Evolutionary conservation across 495 filamentous ascomycete species (phyloP), one percentile per base, ranked within the genome.

Genomic region (Tuber magnatum): DNA sequence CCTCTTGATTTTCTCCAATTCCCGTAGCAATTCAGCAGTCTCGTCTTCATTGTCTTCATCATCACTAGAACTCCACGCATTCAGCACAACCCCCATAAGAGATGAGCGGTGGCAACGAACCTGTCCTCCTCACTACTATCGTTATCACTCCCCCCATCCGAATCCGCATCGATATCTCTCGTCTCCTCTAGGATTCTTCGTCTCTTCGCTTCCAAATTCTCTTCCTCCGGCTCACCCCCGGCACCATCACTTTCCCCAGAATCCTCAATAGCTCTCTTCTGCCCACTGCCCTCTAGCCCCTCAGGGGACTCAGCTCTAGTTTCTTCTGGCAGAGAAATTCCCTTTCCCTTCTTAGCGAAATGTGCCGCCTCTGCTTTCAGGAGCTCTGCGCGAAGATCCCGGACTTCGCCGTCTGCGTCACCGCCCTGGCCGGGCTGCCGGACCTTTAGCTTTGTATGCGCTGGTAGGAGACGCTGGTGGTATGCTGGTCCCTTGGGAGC

Each of bases 381-480:
- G 42, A 99, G 90, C 84, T 99, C 94, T 71, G 94, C 92, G 81
- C 92, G 90, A 51, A 99, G 89, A 84, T 99, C 95, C 79, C 92
- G 92, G 74, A 87, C 83, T 81, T 89, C 85, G 48, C 85, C 81
- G 80, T 97, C 94, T 70, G 90, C 91, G 78, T 91, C 93, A 76
- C 91, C 91, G 80, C 95, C 95, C 86, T 99, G 95, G 71, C 94
- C 93, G 41, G 91, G 88, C 86, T 98, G 90, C 68, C 93, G 89
- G 75, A 91, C 90, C 85, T 99, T 99, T 80, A 99, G 89, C 80
- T 92, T 89, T 46, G 91, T 97, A 82, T 98, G 90, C 16, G 95
- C 95, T 7, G 95, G 96, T 3, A 97, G 90, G 18, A 98, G 91
- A 72, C 95, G 90, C 86, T 97, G 95, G 84, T 99, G 95, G 85